Conservation (phyloP, 768 basidiomycete species). For the Boletus vermiculosoides region DNA sequence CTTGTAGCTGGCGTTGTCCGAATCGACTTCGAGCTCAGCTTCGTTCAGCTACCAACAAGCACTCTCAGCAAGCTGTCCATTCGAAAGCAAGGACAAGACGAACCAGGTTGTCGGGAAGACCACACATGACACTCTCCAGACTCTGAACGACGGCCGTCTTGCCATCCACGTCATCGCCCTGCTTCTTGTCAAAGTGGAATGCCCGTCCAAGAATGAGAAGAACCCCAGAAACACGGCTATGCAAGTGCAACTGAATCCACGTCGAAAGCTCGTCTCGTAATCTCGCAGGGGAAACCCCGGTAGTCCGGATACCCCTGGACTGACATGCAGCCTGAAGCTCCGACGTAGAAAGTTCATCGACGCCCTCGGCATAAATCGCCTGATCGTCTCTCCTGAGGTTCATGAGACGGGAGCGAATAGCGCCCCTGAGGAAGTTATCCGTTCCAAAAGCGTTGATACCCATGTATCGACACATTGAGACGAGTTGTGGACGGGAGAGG, state of each 20-base stretch:
- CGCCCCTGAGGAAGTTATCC: constrained; percentile 94
- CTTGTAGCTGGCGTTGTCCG: constrained; percentile 92
- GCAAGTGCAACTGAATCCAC: constrained; percentile 91
- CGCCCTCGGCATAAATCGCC: constrained; percentile 85
- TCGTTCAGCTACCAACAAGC: constrained; percentile 72
- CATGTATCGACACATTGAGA: constrained; percentile 98
- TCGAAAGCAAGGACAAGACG: constrained; percentile 27
- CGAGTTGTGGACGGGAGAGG: constrained; percentile 94
- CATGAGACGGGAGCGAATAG: constrained; percentile 79
- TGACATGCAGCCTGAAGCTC: constrained; percentile 94
- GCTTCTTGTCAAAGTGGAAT: constrained; percentile 85
- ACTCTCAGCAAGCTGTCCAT: background rate
- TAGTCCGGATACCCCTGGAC: constrained; percentile 88
- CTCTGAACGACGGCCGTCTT: constrained; percentile 78
- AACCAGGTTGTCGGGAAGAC: constrained; percentile 92
- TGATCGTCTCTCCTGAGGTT: constrained; percentile 91
- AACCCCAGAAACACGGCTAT: constrained; percentile 90
- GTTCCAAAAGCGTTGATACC: constrained; percentile 98
- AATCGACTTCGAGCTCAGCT: constrained; percentile 94
- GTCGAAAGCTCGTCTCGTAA: constrained; percentile 86
- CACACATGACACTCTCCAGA: constrained; percentile 87
- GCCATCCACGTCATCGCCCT: constrained; percentile 74
- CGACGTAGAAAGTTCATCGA: constrained; percentile 84
- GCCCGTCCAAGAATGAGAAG: constrained; percentile 92
- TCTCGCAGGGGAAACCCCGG: constrained; percentile 82